Evolutionary conservation across 768 basidiomycete species (phyloP), one percentile per base, ranked within the genome.

Genomic region (Rhizopogon sp.): DNA sequence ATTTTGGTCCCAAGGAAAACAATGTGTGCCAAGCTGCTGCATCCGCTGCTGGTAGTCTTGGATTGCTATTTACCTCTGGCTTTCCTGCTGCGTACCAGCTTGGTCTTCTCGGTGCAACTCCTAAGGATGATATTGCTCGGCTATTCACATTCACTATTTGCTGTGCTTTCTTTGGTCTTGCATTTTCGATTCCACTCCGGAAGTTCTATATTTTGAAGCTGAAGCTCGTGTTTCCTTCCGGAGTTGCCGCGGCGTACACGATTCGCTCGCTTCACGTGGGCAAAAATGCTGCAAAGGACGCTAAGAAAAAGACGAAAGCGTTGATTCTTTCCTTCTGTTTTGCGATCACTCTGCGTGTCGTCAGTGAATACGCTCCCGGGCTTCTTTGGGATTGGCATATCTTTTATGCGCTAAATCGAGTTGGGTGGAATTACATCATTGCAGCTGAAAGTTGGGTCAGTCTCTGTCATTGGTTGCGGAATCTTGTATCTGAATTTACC

Each of bases 1-100:
- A 76, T 57, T 83, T 84, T 64, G 80, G 81, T 28, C 83, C 82
- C 11, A 85, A 85, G 66, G 84, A 87, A 66, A 84, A 85, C 62
- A 57, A 58, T 42, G 39, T 59, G 28, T 50, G 59, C 5, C 47
- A 61, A 43, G 50, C 60, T 53, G 59, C 62, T 50, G 58, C 62
- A 44, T 60, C 60, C 69, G 77, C 83, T 46, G 70, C 84, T 39
- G 83, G 83, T 53, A 81, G 79, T 28, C 66, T 83, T 52, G 82
- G 84, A 17, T 77, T 83, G 55, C 74, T 85, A 10, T 82, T 81
- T 63, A 82, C 83, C 50, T 72, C 76, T 47, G 84, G 80, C 25
- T 67, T 85, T 41, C 84, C 84, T 2, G 82, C 82, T 5, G 79
- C 84, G 68, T 84, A 83, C 58, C 77, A 79, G 22, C 75, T 84